These are phyloP conservation scores for Chlamydomonas schloesseri DNA, from an alignment of 139 green algal species.

Conservation along the genomic window DNA sequence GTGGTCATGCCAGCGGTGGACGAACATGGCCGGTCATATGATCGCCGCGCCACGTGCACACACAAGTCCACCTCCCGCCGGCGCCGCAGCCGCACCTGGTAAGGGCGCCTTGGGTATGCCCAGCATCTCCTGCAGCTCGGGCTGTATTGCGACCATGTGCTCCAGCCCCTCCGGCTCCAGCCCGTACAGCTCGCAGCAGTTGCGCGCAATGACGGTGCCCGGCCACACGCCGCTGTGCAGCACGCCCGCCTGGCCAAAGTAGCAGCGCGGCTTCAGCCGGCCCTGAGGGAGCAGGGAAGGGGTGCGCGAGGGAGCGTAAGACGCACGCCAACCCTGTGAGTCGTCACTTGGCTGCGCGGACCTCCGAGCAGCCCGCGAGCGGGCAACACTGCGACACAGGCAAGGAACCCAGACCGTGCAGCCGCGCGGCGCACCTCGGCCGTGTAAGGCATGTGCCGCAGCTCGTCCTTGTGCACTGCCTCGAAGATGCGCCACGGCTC, in stretches of 20 bases:
- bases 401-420: too few species aligned
- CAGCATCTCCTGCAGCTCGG: conserved; percentile 38
- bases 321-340: too few species aligned
- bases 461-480: conserved; percentile 53
- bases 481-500: conserved; percentile 51
- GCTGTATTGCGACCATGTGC: conserved; percentile 20
- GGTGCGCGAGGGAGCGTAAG: not conserved
- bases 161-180: conserved; percentile 16
- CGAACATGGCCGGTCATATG: too few species aligned
- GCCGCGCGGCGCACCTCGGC: not conserved
- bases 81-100: not conserved
- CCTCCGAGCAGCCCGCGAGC: too few species aligned
- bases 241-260: conserved; percentile 38
- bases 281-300: not conserved
- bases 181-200: conserved; percentile 40
- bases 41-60: too few species aligned
- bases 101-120: not conserved
- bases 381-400: too few species aligned
- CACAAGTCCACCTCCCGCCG: too few species aligned
- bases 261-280: conserved; percentile 37
- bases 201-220: conserved; percentile 41
- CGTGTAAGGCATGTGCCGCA: conserved; percentile 43
- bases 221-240: conserved; percentile 41
- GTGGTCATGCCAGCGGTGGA: too few species aligned
- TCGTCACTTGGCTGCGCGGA: too few species aligned